Evolutionary conservation across 805 yeast genomes (phyloP).

Genomic region (Saccharomycopsis fibuligera): DNA sequence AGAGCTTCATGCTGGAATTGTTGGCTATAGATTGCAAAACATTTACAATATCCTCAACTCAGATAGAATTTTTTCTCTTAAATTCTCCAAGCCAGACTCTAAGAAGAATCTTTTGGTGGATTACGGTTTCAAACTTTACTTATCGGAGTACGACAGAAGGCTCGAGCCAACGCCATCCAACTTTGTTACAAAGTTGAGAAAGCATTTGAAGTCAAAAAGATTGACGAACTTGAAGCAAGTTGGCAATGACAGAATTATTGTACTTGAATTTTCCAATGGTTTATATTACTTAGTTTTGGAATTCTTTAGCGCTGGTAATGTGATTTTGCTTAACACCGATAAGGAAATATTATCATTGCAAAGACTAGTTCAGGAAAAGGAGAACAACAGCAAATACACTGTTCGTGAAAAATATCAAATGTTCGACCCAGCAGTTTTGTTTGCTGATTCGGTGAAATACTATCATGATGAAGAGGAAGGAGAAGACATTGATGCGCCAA

Average conservation of each 20-base stretch:
- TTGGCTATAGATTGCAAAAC: conserved; percentile 71
- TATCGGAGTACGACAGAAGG: conserved; percentile 76
- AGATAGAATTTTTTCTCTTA: conserved; percentile 65
- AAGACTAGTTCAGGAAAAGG: conserved; percentile 72
- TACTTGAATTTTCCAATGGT: conserved; percentile 81
- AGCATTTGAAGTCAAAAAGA: conserved; percentile 76
- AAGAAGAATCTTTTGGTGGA: conserved; percentile 72
- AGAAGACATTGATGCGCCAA: conserved; percentile 25
- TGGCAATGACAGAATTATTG: conserved; percentile 76
- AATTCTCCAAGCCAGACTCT: conserved; percentile 78
- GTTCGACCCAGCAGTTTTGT: conserved; percentile 50
- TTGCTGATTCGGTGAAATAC: conserved; percentile 21
- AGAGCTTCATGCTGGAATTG: conserved; percentile 54
- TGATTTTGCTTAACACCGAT: conserved; percentile 66
- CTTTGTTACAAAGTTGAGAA: conserved; percentile 79
- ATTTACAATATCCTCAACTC: conserved; percentile 75
- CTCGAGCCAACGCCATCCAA: conserved; percentile 77
- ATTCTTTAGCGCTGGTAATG: conserved; percentile 93
- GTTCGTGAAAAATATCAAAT: conserved; percentile 66
- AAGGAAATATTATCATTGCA: conserved; percentile 65
- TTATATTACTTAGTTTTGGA: conserved; percentile 71
- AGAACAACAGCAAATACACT: conserved; percentile 51
- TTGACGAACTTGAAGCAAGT: conserved; percentile 68
- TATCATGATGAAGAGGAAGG: conserved; percentile 24
- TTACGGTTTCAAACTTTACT: conserved; percentile 76